Conservation (phyloP, 2,329 filamentous ascomycete species). For the Calonectria leucothoes region DNA sequence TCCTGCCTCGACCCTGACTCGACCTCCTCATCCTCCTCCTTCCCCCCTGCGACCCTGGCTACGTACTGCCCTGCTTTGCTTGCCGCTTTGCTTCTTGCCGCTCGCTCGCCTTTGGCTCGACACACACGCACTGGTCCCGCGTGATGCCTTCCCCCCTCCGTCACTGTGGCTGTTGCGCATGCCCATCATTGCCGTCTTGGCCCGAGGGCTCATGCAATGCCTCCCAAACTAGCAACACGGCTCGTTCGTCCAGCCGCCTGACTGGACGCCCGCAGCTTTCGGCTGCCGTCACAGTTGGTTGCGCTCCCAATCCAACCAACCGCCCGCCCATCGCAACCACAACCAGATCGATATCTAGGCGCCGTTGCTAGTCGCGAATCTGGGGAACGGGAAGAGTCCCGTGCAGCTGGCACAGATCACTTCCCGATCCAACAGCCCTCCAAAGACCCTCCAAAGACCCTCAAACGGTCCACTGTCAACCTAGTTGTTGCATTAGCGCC, state of each 20-base stretch:
- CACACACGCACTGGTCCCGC: background rate
- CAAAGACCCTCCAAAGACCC: background rate
- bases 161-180: background rate
- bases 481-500: constrained; percentile 12
- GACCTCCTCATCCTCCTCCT: background rate
- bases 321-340: constrained; percentile 1
- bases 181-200: background rate
- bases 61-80: background rate
- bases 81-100: too few relatives aligned
- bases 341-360: background rate
- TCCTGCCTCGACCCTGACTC: background rate
- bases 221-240: background rate
- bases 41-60: too few relatives aligned
- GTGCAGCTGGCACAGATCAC: constrained; percentile 22
- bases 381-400: constrained; percentile 12
- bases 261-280: background rate
- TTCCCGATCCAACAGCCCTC: constrained; percentile 5
- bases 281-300: background rate
- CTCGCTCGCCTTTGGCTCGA: background rate
- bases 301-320: background rate
- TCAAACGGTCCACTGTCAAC: background rate
- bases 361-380: constrained; percentile 2
- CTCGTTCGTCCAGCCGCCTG: background rate
- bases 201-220: background rate
- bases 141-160: too few relatives aligned